phyloP scores from a whole-genome alignment of 768 basidiomycete genomes.

The Trametes coccinea region DNA sequence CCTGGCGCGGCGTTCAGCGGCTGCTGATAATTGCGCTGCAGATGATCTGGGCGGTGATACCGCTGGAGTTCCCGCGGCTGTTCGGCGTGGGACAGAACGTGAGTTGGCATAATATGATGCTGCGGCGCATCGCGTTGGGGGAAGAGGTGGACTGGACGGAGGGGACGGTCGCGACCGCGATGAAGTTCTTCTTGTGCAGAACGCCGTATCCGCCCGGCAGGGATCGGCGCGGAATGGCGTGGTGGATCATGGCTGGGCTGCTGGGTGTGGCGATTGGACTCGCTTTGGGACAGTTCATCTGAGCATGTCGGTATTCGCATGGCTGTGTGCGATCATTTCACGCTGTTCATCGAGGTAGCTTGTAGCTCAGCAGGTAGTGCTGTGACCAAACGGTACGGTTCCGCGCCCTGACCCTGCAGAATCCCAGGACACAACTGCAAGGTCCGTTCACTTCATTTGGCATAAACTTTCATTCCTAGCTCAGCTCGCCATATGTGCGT shows the following conservation, averaged over 20 bases:
- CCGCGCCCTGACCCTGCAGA: too few relatives aligned
- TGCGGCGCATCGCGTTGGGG: slow-evolving; percentile 49
- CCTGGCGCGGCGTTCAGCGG: slow-evolving; percentile 24
- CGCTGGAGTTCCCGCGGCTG: slow-evolving; percentile 51
- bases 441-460: too few relatives aligned
- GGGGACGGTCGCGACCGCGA: slow-evolving; percentile 25
- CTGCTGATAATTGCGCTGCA: slow-evolving; percentile 18
- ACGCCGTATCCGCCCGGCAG: slow-evolving; percentile 11
- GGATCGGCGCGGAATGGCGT: not conserved
- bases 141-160: slow-evolving; percentile 22
- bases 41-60: slow-evolving; percentile 22
- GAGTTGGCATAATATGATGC: slow-evolving; percentile 68
- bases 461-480: too few relatives aligned
- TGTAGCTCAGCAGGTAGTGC: too few relatives aligned
- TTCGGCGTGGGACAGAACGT: slow-evolving; percentile 63
- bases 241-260: slow-evolving; percentile 16
- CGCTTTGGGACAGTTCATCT: slow-evolving; percentile 15
- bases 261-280: slow-evolving; percentile 19
- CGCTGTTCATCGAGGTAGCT: too few relatives aligned
- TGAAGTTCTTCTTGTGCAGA: slow-evolving; percentile 27
- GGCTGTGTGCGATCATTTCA: too few relatives aligned
- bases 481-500: too few relatives aligned
- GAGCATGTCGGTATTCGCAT: not conserved
- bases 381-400: too few relatives aligned
- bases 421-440: too few relatives aligned